Evolutionary conservation across 805 yeast species (phyloP).

Genomic region (Barnettozyma sucrosica): DNA sequence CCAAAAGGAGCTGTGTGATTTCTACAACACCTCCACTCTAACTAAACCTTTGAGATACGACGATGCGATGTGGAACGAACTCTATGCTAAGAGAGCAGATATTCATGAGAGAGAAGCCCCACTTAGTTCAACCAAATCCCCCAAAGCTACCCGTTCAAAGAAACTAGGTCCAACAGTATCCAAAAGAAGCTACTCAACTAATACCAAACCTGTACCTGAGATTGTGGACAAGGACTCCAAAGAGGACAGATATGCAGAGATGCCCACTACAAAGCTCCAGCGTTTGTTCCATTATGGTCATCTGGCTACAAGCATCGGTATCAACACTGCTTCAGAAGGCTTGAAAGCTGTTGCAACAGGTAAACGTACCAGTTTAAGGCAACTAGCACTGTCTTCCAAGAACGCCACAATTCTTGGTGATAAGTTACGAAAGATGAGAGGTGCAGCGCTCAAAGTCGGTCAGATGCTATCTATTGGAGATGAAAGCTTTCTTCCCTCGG

Average conservation of each 20-base stretch:
- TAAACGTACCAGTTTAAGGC: slow-evolving; percentile 42
- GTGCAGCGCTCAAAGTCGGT: slow-evolving; percentile 98
- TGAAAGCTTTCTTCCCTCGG: slow-evolving; percentile 74
- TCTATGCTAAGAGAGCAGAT: slow-evolving; percentile 4
- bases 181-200: slow-evolving; percentile 12
- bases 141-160: not conserved
- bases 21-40: slow-evolving; percentile 19
- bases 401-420: slow-evolving; percentile 86
- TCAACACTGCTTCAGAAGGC: slow-evolving; percentile 77
- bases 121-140: slow-evolving; percentile 2
- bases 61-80: slow-evolving; percentile 20
- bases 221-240: slow-evolving; percentile 18
- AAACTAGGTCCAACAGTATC: slow-evolving; percentile 1
- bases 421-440: slow-evolving; percentile 90
- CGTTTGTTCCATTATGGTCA: slow-evolving; percentile 90
- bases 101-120: not conserved
- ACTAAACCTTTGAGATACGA: slow-evolving; percentile 21
- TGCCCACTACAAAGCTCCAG: slow-evolving; percentile 83
- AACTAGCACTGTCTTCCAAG: slow-evolving; percentile 65
- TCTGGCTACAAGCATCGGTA: slow-evolving; percentile 85
- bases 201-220: slow-evolving; percentile 11
- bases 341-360: slow-evolving; percentile 61
- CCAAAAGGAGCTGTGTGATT: slow-evolving; percentile 12
- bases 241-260: slow-evolving; percentile 57
- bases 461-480: slow-evolving; percentile 96